These are phyloP conservation scores for Ogataea neopini DNA, from an alignment of 805 yeast genomes.

Conservation along the genomic window DNA sequence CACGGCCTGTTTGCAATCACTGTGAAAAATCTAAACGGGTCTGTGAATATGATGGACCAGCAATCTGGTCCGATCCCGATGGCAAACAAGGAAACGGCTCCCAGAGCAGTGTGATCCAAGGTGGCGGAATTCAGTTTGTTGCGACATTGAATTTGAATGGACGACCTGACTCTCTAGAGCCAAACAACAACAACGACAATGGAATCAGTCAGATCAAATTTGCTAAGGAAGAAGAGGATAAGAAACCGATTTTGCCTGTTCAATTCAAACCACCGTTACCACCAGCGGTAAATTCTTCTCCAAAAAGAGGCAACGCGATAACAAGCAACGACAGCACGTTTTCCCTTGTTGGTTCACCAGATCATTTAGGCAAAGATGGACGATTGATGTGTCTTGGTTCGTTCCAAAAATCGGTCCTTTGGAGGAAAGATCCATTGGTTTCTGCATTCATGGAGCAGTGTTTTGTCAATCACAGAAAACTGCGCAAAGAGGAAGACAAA, in stretches of 20 bases:
- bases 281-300: too few relatives aligned
- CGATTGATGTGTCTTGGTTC: constrained; percentile 23
- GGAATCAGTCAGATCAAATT: too few relatives aligned
- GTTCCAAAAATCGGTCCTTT: constrained; percentile 15
- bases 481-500: neutral
- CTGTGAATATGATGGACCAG: constrained; percentile 28
- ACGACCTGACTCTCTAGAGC: too few relatives aligned
- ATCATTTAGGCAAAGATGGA: constrained; percentile 21
- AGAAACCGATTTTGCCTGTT: too few relatives aligned
- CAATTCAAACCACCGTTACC: neutral
- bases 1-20: constrained; percentile 23
- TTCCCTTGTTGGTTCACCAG: constrained; percentile 12
- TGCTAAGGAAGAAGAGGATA: too few relatives aligned
- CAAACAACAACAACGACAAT: too few relatives aligned
- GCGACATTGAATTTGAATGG: neutral
- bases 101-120: neutral
- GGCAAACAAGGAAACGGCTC: neutral
- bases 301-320: too few relatives aligned
- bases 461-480: neutral
- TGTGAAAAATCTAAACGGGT: constrained; percentile 18
- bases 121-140: neutral
- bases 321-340: too few relatives aligned
- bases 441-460: constrained; percentile 14
- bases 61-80: constrained; percentile 14
- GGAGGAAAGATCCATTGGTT: constrained; percentile 24